phyloP scores from a whole-genome alignment of 2,329 filamentous ascomycete genomes.

The Phyllosticta citrichinensis region DNA sequence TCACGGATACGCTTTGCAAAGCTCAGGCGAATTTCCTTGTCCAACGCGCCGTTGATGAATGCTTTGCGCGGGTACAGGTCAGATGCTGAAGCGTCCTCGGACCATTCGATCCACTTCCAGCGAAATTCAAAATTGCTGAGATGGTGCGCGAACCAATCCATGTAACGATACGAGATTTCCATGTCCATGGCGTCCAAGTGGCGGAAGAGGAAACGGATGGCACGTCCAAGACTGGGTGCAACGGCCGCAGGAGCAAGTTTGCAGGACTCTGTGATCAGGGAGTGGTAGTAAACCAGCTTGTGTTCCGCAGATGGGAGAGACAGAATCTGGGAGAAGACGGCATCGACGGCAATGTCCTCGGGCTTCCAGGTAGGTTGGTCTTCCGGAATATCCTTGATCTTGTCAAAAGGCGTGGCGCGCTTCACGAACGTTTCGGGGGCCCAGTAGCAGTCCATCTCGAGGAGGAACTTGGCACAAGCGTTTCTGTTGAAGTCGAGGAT shows the following conservation, averaged over 20 bases:
- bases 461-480: constrained; percentile 74
- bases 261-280: constrained; percentile 87
- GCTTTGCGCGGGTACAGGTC: constrained; percentile 80
- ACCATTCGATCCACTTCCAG: constrained; percentile 99
- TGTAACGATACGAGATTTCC: constrained; percentile 75
- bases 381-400: constrained; percentile 57
- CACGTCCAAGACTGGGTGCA: constrained; percentile 82
- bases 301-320: constrained; percentile 79
- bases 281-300: constrained; percentile 94
- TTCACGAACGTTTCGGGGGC: constrained; percentile 83
- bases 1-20: constrained; percentile 95
- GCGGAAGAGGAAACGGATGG: constrained; percentile 84
- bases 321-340: constrained; percentile 90
- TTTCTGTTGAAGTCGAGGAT: constrained; percentile 88
- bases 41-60: constrained; percentile 80
- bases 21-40: constrained; percentile 93
- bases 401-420: constrained; percentile 84
- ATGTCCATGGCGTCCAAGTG: constrained; percentile 75
- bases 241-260: constrained; percentile 95
- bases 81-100: constrained; percentile 70
- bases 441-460: constrained; percentile 94
- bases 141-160: constrained; percentile 98
- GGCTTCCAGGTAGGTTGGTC: constrained; percentile 85
- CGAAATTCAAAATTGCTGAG: constrained; percentile 98
- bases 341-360: constrained; percentile 94